phyloP scores from a whole-genome alignment of 495 filamentous ascomycete species.

The Massariosphaeria phaeospora region DNA sequence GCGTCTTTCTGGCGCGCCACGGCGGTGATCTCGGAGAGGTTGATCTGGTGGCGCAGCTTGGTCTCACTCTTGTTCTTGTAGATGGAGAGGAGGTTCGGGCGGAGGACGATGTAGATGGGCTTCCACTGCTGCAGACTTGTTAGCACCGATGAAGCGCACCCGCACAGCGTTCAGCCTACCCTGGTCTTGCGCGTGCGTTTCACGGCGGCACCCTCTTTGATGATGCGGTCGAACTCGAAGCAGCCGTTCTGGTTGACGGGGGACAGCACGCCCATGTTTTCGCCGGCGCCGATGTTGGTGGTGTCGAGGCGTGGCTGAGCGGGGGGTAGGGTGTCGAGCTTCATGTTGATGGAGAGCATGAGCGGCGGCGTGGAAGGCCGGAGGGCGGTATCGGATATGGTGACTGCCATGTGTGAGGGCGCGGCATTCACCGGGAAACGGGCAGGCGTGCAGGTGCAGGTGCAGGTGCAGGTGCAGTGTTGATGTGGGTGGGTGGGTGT shows the following conservation, averaged over 20 bases:
- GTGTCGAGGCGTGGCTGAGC: slow-evolving; percentile 19
- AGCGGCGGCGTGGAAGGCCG: slow-evolving; percentile 11
- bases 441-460: background rate
- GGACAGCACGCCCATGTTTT: slow-evolving; percentile 57
- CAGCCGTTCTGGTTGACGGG: slow-evolving; percentile 93
- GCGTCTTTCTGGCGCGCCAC: slow-evolving; percentile 82
- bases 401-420: background rate
- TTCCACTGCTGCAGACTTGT: slow-evolving; percentile 66
- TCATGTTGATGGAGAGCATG: slow-evolving; percentile 23
- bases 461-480: background rate
- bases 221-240: slow-evolving; percentile 88
- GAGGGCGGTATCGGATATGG: slow-evolving; percentile 19
- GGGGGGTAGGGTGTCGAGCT: slow-evolving; percentile 17
- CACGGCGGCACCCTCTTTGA: slow-evolving; percentile 79
- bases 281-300: slow-evolving; percentile 47
- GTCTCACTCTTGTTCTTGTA: slow-evolving; percentile 90
- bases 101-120: slow-evolving; percentile 79
- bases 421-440: slow-evolving; percentile 10
- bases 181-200: slow-evolving; percentile 93
- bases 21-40: slow-evolving; percentile 83
- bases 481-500: background rate
- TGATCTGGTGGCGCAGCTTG: slow-evolving; percentile 80
- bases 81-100: slow-evolving; percentile 87
- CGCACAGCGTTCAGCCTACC: slow-evolving; percentile 47
- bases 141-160: background rate